phyloP scores from a whole-genome alignment of 495 filamentous ascomycete species.

The Aspergillus kassunensis region DNA sequence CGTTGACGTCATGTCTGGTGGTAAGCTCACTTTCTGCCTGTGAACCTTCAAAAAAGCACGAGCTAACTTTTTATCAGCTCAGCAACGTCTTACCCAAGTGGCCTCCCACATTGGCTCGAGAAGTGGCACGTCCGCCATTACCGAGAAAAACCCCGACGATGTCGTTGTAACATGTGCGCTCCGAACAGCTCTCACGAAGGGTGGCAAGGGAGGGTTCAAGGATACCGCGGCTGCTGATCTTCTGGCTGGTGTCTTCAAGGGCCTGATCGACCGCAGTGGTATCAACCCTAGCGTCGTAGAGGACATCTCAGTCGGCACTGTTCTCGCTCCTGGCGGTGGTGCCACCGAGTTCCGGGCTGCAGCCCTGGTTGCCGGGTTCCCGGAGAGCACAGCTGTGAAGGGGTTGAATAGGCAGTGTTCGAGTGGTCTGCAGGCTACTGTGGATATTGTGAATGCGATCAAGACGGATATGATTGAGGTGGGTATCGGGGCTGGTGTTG shows the following conservation, averaged over 20 bases:
- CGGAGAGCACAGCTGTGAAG: conserved; percentile 76
- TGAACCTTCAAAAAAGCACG: neutral
- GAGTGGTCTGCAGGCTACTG: conserved; percentile 81
- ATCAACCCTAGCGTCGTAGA: conserved; percentile 83
- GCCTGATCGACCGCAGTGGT: conserved; percentile 73
- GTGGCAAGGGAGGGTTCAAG: conserved; percentile 91
- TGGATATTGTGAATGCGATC: conserved; percentile 91
- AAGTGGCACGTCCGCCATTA: conserved; percentile 50
- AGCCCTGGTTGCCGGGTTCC: conserved; percentile 85
- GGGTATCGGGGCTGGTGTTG: conserved; percentile 93
- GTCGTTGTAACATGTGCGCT: conserved; percentile 91
- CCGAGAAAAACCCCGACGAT: conserved; percentile 65
- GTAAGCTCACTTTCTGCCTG: conserved; percentile 22
- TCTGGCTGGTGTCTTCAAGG: conserved; percentile 77
- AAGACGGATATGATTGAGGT: conserved; percentile 88
- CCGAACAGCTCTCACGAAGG: conserved; percentile 87
- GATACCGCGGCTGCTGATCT: conserved; percentile 85
- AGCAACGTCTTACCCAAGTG: conserved; percentile 61
- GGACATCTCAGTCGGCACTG: conserved; percentile 88
- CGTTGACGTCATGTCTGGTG: conserved; percentile 42
- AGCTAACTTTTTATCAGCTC: conserved; percentile 36
- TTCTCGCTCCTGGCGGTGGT: conserved; percentile 88
- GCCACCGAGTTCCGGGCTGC: conserved; percentile 97
- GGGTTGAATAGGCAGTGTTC: conserved; percentile 89
- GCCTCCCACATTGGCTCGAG: conserved; percentile 53